Conservation (phyloP, 805 yeast genomes). For the Wickerhamiella brachini region DNA sequence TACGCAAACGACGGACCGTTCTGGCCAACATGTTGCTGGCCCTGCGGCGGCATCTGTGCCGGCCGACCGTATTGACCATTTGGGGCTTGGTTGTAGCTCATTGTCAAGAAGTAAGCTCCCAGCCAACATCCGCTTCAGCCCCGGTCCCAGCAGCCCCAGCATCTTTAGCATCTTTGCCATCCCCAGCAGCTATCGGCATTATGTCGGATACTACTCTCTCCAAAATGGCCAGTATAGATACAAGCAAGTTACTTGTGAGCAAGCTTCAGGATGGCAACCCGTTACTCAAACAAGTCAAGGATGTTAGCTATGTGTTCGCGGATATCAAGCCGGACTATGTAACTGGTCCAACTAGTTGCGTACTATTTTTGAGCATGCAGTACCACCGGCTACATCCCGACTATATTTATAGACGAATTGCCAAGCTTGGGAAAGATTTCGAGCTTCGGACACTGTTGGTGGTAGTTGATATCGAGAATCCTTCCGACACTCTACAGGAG, state of each 20-base stretch:
- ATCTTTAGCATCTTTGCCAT: too few species aligned
- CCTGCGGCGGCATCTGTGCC: conserved; percentile 23
- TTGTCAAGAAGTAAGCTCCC: neutral
- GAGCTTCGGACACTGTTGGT: conserved; percentile 25
- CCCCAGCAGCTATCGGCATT: too few species aligned
- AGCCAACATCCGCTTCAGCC: too few species aligned
- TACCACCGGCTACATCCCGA: conserved; percentile 29
- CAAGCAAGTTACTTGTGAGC: neutral
- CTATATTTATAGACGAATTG: conserved; percentile 27
- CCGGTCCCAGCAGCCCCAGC: neutral
- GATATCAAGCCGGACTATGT: conserved; percentile 27
- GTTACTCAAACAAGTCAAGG: conserved; percentile 15
- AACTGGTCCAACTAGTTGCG: conserved; percentile 24
- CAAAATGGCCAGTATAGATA: neutral
- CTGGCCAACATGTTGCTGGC: conserved; percentile 20
- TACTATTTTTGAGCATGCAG: conserved; percentile 24
- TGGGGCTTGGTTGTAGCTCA: neutral
- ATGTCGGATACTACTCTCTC: too few species aligned
- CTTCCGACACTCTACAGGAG: conserved; percentile 22
- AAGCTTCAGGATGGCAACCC: conserved; percentile 22
- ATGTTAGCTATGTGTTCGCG: conserved; percentile 19
- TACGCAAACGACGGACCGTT: conserved; percentile 35
- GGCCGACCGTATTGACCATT: neutral
- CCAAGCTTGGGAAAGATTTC: conserved; percentile 22
- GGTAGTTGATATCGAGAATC: conserved; percentile 28